phyloP scores from a whole-genome alignment of 768 basidiomycete species.

The Hortiboletus flavorubellus region DNA sequence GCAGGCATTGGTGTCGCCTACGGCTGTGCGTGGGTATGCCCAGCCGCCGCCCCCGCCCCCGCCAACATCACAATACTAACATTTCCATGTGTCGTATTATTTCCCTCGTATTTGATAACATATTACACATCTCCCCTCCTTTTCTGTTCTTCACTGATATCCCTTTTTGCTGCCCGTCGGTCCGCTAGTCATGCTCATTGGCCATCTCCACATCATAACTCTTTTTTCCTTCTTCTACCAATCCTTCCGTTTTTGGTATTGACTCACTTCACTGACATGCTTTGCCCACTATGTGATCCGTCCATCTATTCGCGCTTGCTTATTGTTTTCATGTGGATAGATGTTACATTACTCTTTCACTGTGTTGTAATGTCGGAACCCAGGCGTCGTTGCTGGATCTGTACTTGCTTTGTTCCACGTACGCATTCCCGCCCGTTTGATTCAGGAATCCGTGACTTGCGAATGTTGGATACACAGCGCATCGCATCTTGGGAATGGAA shows the following conservation, averaged over 20 bases:
- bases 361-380: slow-evolving; percentile 7
- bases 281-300: not conserved
- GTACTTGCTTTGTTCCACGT: no score
- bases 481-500: not conserved
- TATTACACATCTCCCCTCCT: slow-evolving; percentile 7
- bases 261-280: not conserved
- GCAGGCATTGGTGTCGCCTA: slow-evolving; percentile 1
- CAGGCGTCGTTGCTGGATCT: no score
- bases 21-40: not conserved
- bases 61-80: slow-evolving; percentile 13
- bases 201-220: not conserved
- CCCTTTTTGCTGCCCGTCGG: not conserved
- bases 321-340: not conserved
- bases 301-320: not conserved
- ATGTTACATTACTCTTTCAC: not conserved
- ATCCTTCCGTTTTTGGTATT: not conserved
- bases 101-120: slow-evolving; percentile 16
- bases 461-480: not conserved
- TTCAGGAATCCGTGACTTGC: no score
- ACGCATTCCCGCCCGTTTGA: no score
- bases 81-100: not conserved
- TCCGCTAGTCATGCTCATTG: not conserved
- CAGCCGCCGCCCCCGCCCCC: slow-evolving; percentile 11
- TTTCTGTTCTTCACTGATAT: slow-evolving; percentile 5
- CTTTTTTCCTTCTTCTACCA: not conserved